These are phyloP conservation scores for Magnusiomyces ingens DNA, from an alignment of 1,139 yeast species.

Conservation along the genomic window DNA sequence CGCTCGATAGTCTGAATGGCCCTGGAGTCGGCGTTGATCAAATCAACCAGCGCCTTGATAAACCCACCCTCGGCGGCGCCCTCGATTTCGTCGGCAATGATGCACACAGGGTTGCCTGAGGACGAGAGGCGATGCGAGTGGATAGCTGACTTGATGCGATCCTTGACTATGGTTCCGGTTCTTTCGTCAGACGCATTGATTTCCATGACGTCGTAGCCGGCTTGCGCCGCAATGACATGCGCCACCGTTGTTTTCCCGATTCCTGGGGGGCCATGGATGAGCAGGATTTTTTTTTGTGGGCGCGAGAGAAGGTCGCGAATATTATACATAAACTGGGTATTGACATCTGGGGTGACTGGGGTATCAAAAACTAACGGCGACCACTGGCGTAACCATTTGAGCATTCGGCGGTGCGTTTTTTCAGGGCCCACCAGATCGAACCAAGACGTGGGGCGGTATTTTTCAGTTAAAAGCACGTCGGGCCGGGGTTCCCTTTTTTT, in stretches of 20 bases:
- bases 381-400: constrained; percentile 84
- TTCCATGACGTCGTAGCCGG: constrained; percentile 77
- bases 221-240: constrained; percentile 73
- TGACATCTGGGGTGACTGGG: constrained; percentile 14
- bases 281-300: constrained; percentile 61
- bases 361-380: constrained; percentile 49
- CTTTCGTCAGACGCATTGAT: constrained; percentile 88
- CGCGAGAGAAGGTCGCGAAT: constrained; percentile 53
- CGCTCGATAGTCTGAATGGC: constrained; percentile 22
- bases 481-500: neutral
- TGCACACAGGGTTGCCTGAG: constrained; percentile 64
- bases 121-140: constrained; percentile 48
- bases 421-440: constrained; percentile 79
- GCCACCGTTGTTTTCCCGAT: constrained; percentile 92
- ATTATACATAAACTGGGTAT: constrained; percentile 16
- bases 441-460: constrained; percentile 71
- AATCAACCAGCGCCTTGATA: constrained; percentile 56
- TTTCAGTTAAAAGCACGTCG: constrained; percentile 50
- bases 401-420: constrained; percentile 57
- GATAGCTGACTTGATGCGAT: constrained; percentile 63
- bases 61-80: constrained; percentile 84
- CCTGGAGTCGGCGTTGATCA: constrained; percentile 52
- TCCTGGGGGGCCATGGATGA: constrained; percentile 91
- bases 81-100: constrained; percentile 85
- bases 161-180: constrained; percentile 48